Conservation (phyloP, 2,329 filamentous ascomycete genomes). For the Ceratocystis destructans region DNA sequence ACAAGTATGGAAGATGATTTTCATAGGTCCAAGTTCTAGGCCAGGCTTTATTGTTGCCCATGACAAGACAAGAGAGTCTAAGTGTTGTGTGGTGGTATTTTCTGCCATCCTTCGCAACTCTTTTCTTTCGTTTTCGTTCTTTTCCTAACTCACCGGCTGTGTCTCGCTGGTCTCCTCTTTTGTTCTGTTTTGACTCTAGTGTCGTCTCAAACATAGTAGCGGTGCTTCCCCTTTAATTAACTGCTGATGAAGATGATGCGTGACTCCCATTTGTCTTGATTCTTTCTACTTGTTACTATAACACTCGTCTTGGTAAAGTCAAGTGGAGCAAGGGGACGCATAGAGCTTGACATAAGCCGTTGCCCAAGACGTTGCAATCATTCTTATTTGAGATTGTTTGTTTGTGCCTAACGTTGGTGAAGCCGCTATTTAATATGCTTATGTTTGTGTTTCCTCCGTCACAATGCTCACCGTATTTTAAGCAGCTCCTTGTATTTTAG, state of each 20-base stretch:
- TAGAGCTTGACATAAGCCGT: too few species aligned
- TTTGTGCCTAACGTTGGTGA: not conserved
- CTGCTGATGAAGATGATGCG: not conserved
- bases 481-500: too few species aligned
- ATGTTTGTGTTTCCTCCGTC: not conserved
- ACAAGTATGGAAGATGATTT: not conserved
- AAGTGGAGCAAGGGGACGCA: too few species aligned
- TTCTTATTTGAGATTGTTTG: not conserved
- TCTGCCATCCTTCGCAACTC: not conserved
- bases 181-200: not conserved
- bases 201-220: slow-evolving; percentile 9
- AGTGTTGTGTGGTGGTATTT: not conserved
- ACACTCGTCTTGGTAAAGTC: too few species aligned
- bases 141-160: not conserved
- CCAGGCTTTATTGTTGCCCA: too few species aligned
- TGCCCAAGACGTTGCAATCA: too few species aligned
- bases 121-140: not conserved
- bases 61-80: not conserved
- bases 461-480: not conserved
- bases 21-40: too few species aligned
- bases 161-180: not conserved
- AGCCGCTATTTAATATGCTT: not conserved
- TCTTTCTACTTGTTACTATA: too few species aligned
- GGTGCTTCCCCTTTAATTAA: slow-evolving; percentile 8
- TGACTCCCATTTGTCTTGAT: not conserved